Base-by-base conservation (phyloP, 768 basidiomycete species). In the Tylopilus sp. region DNA sequence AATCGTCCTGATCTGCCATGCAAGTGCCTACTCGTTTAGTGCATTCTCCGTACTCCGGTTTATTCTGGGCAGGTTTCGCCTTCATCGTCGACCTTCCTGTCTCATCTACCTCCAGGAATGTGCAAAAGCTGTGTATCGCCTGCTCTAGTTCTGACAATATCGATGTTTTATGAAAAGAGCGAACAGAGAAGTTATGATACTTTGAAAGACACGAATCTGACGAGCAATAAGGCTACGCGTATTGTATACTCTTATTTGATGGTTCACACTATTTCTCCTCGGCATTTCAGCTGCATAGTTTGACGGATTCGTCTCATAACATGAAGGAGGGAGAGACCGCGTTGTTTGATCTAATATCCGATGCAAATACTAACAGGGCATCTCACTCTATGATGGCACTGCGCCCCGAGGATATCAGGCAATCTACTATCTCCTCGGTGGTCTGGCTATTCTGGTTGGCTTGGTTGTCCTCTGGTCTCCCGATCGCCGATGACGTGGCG, bases 231-330 rank as follows among this genome's bases (percentile, higher is more conserved):
- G 36, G 7, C 17, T n/a, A 61, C 55, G 10, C 60, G 70, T 1
- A 63, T 75, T 9, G 63, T 66, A 2, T 70, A 62, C 53, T 74
- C 74, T 53, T 75, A 74, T 53, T 64, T 70, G 25, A 71, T 73
- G 69, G 72, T 47, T 22, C n/a, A 36, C n/a, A 6, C n/a, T 6
- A 9, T 36, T 36, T 18, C 15, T 17, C 36, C 36, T 17, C 36
- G 9, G n/a, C 36, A 10, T 53, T 30, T 23, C 54, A 22, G 21
- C n/a, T n/a, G n/a, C n/a, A n/a, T n/a, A n/a, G n/a, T 36, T 18
- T 9, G 36, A 73, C n/a, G 72, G 72, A 4, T 70, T 73, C 41
- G 59, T 72, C 23, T 71, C 73, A 2, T 75, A 71, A 48, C 46
- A 58, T 60, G 18, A 10, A 44, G 12, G 17, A 26, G 35, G 36